Percentiles rank a stretch among this genome's conserved stretches.
phyloP scores from a whole-genome alignment of 1,284 basidiomycete genomes.

The Xerocomus minutiporus region DNA sequence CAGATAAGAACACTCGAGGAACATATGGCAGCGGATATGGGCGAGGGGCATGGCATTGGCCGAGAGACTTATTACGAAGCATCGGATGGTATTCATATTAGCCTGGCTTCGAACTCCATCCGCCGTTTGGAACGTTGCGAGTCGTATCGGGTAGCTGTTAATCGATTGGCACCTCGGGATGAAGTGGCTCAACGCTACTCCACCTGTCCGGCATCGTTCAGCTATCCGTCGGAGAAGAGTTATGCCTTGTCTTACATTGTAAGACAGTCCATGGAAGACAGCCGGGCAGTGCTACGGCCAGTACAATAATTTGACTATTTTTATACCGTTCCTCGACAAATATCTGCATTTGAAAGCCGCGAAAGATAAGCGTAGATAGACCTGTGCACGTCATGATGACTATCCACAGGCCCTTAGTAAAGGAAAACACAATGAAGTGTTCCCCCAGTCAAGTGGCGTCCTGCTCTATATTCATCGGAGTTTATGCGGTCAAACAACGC shows the following conservation, averaged over 20 bases:
- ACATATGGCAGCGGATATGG: conserved; percentile 26
- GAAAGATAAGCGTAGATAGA: background rate
- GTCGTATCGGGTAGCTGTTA: conserved; percentile 5
- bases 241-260: conserved; percentile 8
- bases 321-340: conserved; percentile 13
- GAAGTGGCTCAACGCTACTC: conserved; percentile 18
- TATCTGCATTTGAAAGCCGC: conserved; percentile 6
- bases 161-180: conserved; percentile 20
- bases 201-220: conserved; percentile 18
- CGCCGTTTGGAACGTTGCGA: conserved; percentile 16
- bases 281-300: conserved; percentile 17
- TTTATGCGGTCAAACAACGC: conserved; percentile 22
- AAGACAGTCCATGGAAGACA: conserved; percentile 6
- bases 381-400: conserved; percentile 5
- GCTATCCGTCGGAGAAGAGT: conserved; percentile 9
- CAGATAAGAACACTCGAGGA: conserved; percentile 23
- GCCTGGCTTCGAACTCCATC: conserved; percentile 19
- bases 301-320: conserved; percentile 8
- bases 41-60: conserved; percentile 16
- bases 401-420: conserved; percentile 1
- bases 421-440: conserved; percentile 12
- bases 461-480: conserved; percentile 11
- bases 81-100: conserved; percentile 18
- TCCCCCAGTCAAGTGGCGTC: conserved; percentile 5
- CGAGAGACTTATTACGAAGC: conserved; percentile 22